A percentile compares a stretch with the other conserved stretches of the same genome.
These are phyloP conservation scores for Bipolaris zeicola DNA, from an alignment of 2,329 filamentous ascomycete genomes.

Conservation along the genomic window DNA sequence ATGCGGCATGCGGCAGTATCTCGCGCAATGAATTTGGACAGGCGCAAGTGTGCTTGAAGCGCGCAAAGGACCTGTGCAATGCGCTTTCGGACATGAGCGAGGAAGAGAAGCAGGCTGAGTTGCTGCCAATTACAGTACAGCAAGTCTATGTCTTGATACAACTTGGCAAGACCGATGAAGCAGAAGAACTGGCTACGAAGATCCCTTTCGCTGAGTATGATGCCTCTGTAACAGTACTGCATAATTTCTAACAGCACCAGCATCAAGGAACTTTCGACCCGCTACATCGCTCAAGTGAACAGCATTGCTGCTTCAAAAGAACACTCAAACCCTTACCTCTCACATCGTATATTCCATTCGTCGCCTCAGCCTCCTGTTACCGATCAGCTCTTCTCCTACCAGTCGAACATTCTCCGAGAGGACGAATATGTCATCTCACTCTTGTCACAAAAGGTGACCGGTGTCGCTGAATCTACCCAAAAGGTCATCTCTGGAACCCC, in stretches of 20 bases:
- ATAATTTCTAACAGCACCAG: conserved; percentile 49
- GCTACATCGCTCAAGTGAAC: conserved; percentile 71
- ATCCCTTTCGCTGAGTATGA: conserved; percentile 67
- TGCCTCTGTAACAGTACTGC: neutral
- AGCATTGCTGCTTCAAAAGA: conserved; percentile 55
- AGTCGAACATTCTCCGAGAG: conserved; percentile 64
- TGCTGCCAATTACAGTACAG: conserved; percentile 77
- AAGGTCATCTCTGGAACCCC: conserved; percentile 56
- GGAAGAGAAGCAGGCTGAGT: conserved; percentile 74
- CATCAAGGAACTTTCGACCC: conserved; percentile 70
- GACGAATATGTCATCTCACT: conserved; percentile 70
- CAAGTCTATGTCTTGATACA: conserved; percentile 73
- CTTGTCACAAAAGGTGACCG: conserved; percentile 69
- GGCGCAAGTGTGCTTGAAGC: conserved; percentile 70
- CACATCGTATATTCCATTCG: conserved; percentile 65
- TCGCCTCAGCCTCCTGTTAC: conserved; percentile 59
- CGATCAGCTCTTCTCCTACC: conserved; percentile 74
- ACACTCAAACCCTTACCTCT: conserved; percentile 68
- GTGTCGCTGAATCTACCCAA: conserved; percentile 63
- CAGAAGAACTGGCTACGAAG: conserved; percentile 65
- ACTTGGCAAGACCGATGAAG: conserved; percentile 69
- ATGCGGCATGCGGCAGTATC: conserved; percentile 75
- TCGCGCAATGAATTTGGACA: conserved; percentile 69
- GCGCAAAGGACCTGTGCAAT: conserved; percentile 73
- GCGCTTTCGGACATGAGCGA: conserved; percentile 73